phyloP scores from a whole-genome alignment of 768 basidiomycete species.

The Leccinum pellstonianum region DNA sequence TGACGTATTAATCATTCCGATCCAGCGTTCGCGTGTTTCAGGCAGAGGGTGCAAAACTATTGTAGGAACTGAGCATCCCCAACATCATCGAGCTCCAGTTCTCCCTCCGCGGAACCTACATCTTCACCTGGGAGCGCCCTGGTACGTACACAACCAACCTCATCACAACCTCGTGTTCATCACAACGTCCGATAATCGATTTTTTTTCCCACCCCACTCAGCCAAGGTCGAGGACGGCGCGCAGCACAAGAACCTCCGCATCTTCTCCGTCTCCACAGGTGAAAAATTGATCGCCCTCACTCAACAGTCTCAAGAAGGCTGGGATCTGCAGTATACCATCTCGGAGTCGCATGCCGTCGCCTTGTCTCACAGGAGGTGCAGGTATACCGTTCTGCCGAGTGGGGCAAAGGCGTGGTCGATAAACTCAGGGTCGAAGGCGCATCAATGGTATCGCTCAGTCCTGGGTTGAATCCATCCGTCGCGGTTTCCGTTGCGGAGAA shows the following conservation, averaged over 20 bases:
- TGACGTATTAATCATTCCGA: conserved; percentile 1
- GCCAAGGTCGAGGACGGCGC: conserved; percentile 87
- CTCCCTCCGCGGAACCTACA: conserved; percentile 88
- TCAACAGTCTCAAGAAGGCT: conserved; percentile 86
- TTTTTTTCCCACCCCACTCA: conserved; percentile 33
- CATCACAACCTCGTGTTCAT: conserved; percentile 26
- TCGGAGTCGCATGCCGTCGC: conserved; percentile 81
- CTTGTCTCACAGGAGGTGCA: conserved; percentile 81
- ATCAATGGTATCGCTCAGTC: conserved; percentile 73
- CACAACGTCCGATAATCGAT: conserved; percentile 15
- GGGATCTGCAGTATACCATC: conserved; percentile 90
- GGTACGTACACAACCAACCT: conserved; percentile 38
- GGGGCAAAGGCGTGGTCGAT: conserved; percentile 75
- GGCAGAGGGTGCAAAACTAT: conserved; percentile 67
- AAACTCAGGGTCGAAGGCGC: conserved; percentile 84
- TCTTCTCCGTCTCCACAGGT: conserved; percentile 85
- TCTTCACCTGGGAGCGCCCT: conserved; percentile 96
- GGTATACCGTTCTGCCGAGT: conserved; percentile 77
- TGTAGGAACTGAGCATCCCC: conserved; percentile 71
- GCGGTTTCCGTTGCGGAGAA: conserved; percentile 94
- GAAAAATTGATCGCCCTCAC: conserved; percentile 82
- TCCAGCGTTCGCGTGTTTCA: conserved; percentile 73
- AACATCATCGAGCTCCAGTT: conserved; percentile 85
- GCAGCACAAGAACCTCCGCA: conserved; percentile 91
- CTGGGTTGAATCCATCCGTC: conserved; percentile 83